Evolutionary conservation across 345 rosid species (phyloP).

Genomic region (Salix viminalis): DNA sequence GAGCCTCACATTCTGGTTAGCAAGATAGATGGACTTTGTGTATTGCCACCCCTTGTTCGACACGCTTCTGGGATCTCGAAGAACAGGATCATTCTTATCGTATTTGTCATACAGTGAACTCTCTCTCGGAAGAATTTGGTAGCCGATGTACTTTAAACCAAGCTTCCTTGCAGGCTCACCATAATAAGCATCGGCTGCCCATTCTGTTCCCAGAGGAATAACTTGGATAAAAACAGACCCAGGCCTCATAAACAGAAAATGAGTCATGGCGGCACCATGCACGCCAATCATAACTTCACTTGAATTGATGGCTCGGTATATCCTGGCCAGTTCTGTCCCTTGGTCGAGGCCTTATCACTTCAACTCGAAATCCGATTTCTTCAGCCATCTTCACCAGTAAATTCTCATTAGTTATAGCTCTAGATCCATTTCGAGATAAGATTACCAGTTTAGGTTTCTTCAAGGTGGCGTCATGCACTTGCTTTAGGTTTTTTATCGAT

Average conservation of each 20-base stretch:
- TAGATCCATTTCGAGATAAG: conserved; percentile 60
- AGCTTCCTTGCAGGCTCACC: conserved; percentile 76
- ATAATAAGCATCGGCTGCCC: conserved; percentile 86
- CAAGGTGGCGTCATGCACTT: conserved; percentile 2
- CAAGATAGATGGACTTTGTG: conserved; percentile 70
- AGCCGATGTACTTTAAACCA: conserved; percentile 62
- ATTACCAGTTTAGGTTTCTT: conserved; percentile 61
- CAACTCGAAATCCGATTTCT: conserved; percentile 53
- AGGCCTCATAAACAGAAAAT: conserved; percentile 70
- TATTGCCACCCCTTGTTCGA: conserved; percentile 66
- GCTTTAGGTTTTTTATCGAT: conserved; percentile 1
- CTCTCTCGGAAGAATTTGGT: conserved; percentile 53
- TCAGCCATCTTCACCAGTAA: conserved; percentile 51
- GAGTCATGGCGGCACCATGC: conserved; percentile 94
- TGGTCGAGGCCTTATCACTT: conserved; percentile 48
- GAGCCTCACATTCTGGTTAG: conserved; percentile 57
- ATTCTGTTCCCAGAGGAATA: conserved; percentile 73
- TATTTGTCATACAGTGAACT: conserved; percentile 63
- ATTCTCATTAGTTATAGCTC: conserved; percentile 61
- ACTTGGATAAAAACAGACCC: conserved; percentile 70
- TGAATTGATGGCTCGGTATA: conserved; percentile 49
- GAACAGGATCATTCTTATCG: conserved; percentile 54
- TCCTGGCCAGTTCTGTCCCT: conserved; percentile 64
- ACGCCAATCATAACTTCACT: conserved; percentile 83
- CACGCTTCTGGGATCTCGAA: conserved; percentile 57